These are phyloP conservation scores for Aspergillus uvarum DNA, from an alignment of 2,329 filamentous ascomycete species.

Conservation along the genomic window DNA sequence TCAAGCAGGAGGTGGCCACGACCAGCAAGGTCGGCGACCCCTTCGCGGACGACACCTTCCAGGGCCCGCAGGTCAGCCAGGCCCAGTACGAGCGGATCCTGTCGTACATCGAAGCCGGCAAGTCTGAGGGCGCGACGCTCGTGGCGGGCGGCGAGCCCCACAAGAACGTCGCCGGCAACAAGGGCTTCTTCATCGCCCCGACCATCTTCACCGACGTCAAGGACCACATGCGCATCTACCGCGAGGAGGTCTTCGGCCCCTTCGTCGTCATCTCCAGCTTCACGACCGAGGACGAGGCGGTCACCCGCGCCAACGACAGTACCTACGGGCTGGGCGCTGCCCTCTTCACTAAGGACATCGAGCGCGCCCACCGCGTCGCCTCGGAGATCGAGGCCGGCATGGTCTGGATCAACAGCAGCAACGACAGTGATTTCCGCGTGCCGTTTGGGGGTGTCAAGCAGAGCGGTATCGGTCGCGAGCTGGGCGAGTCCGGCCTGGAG, in stretches of 20 bases:
- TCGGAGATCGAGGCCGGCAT: constrained; percentile 64
- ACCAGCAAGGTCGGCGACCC: constrained; percentile 40
- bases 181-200: constrained; percentile 65
- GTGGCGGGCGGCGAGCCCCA: constrained; percentile 60
- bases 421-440: constrained; percentile 48
- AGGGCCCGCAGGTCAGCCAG: constrained; percentile 39
- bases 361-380: constrained; percentile 58
- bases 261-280: constrained; percentile 61
- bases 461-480: constrained; percentile 61
- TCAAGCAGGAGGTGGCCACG: constrained; percentile 31
- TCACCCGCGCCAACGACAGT: constrained; percentile 59
- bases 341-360: constrained; percentile 56
- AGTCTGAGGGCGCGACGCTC: constrained; percentile 68
- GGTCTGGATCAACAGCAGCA: constrained; percentile 67
- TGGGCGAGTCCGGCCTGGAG: constrained; percentile 60
- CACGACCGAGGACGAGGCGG: constrained; percentile 59
- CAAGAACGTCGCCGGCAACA: constrained; percentile 56
- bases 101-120: constrained; percentile 67
- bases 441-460: constrained; percentile 65
- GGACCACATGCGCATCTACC: constrained; percentile 58
- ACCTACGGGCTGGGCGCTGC: constrained; percentile 38
- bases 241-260: constrained; percentile 64
- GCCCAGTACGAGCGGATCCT: constrained; percentile 55
- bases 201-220: constrained; percentile 61
- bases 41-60: constrained; percentile 39